A percentile compares a stretch with the other conserved stretches of the same genome.
Evolutionary conservation across 192 early-diverging fungal genomes (phyloP).

Genomic region (Diversispora epigaea): DNA sequence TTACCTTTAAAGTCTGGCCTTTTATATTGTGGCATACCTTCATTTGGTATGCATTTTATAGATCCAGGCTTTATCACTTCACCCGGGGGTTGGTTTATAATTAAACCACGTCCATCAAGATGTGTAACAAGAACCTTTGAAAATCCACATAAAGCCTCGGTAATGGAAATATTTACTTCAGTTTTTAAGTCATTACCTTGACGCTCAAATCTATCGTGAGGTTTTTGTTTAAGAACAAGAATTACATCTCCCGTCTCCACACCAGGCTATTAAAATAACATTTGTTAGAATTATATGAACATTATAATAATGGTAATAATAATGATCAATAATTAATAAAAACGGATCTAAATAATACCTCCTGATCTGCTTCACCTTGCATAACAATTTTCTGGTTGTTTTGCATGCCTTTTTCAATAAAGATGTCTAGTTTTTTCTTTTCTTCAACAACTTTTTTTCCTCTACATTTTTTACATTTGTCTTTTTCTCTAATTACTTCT

Average conservation of each 20-base stretch:
- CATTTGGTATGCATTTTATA: conserved; percentile 76
- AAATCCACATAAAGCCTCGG: conserved; percentile 92
- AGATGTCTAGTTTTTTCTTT: conserved; percentile 88
- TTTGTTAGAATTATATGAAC: not conserved
- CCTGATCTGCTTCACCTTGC: conserved; percentile 93
- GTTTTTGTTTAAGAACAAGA: conserved; percentile 84
- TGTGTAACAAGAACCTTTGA: conserved; percentile 75
- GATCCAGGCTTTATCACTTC: conserved; percentile 85
- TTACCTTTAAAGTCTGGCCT: conserved; percentile 77
- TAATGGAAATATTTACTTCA: conserved; percentile 78
- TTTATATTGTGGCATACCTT: conserved; percentile 91
- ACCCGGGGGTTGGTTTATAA: conserved; percentile 81
- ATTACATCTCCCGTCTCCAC: conserved; percentile 89
- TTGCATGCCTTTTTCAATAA: conserved; percentile 91
- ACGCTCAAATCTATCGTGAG: conserved; percentile 78
- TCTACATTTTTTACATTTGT: conserved; percentile 92
- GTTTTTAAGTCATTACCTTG: conserved; percentile 79
- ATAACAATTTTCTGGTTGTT: conserved; percentile 89
- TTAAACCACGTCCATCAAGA: conserved; percentile 83
- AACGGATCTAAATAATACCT: conserved; percentile 32
- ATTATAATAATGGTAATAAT: not conserved
- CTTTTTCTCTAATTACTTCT: conserved; percentile 80
- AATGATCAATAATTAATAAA: not conserved
- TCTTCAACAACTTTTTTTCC: conserved; percentile 81
- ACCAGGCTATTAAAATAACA: conserved; percentile 59